Base-by-base conservation (phyloP, 192 early-diverging fungal species). In the Backusella macrospora region DNA sequence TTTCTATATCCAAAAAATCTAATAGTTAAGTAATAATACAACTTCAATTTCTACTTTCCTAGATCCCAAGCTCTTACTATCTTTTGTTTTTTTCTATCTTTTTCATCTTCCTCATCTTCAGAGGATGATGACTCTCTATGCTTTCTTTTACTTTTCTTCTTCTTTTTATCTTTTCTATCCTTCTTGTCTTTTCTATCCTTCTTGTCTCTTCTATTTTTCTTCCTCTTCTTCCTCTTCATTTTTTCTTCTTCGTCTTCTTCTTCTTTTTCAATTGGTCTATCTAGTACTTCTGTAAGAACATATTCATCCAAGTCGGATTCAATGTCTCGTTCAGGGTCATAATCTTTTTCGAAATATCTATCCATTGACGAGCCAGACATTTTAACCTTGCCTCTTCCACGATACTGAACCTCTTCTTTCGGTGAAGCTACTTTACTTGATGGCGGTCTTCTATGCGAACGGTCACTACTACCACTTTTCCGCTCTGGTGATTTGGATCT, bases 311-410 rank as follows among this genome's bases (percentile, higher is more conserved):
- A 44, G 14, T 71, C 78, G 42, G 76, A 78, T 6, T 69, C 68
- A 12, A 65, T 78, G 55, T 87, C 86, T 37, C 73, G 23, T 6
- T 62, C 65, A 14, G 87, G 87, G 76, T 88, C 82, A 74, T 86
- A 88, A 16, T 74, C 77, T 4, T 81, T 76, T 34, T 73, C 45
- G 76, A 88, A 88, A 46, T 88, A 88, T 73, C 85, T 86, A 71
- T 88, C 87, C 87, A 88, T 88, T 15, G 81, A 73, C 2, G 87
- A 85, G 14, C 66, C 69, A 0, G 79, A 77, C 10, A 80, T 72
- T 21, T 34, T 78, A n/a, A 80, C 76, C 40, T 80, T 79, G 9
- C 83, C 83, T 18, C 83, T 73, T 0, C 83, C 83, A 65, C 65
- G 70, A 14, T 59, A 76, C 18, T 16, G 70, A 6, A 71, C 5